Evolutionary conservation across 441 rosid genomes (phyloP).

Genomic region (Eutrema salsugineum): DNA sequence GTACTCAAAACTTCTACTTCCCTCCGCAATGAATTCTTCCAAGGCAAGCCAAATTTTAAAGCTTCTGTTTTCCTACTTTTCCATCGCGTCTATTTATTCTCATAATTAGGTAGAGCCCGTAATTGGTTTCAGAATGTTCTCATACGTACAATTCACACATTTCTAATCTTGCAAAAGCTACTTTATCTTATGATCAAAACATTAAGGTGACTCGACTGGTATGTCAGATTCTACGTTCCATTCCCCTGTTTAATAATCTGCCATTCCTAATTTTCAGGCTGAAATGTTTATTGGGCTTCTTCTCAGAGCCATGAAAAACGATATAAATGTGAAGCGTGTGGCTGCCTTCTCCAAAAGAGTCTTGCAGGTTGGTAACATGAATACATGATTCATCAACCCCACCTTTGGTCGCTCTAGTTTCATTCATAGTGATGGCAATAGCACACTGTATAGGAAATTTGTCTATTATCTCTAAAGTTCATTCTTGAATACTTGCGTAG

Average conservation of each 20-base stretch:
- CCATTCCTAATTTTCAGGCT: constrained; percentile 45
- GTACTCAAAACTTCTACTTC: constrained; percentile 90
- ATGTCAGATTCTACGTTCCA: neutral
- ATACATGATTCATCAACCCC: neutral
- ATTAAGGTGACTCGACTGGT: neutral
- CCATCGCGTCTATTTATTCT: neutral
- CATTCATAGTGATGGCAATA: neutral
- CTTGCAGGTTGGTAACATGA: constrained; percentile 63
- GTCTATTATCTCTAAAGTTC: neutral
- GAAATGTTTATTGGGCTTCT: constrained; percentile 95
- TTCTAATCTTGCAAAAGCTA: neutral
- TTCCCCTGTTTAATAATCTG: neutral
- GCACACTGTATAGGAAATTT: neutral
- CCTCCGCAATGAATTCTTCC: constrained; percentile 92
- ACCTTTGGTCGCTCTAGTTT: constrained; percentile 2
- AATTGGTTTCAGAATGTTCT: neutral
- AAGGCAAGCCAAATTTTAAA: constrained; percentile 57
- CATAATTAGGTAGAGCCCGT: neutral
- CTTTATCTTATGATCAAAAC: neutral
- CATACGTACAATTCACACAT: neutral
- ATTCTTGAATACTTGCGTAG: constrained; percentile 36
- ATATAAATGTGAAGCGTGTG: constrained; percentile 83
- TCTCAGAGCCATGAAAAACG: constrained; percentile 89
- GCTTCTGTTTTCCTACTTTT: neutral
- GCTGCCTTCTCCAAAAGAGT: constrained; percentile 90